Evolutionary conservation across 2,329 filamentous ascomycete species (phyloP), one percentile per base, ranked within the genome.

Genomic region (Diaporthe australafricana): DNA sequence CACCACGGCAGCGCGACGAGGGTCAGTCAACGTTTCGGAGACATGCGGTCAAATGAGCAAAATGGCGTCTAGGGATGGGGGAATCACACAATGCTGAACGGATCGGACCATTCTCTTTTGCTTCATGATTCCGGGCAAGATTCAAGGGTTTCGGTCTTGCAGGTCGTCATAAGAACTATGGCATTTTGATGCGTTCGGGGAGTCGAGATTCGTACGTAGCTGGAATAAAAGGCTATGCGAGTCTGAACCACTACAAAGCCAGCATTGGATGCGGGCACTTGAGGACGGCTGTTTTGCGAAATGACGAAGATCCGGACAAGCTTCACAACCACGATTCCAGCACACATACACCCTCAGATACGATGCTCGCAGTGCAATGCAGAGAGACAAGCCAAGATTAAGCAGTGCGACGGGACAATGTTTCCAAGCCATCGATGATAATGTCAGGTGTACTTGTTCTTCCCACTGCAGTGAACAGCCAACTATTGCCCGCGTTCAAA

Each of bases 401-500:
- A 50, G 30, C 30, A 22, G 45, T 27, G 45, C 27, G 60, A 65
- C 57, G 30, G 42, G 12, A 35, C 12, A 12, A n/a, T 22, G 42
- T 6, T 30, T 42, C 17, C 9, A 75, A 17, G 40, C 25, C 20
- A 8, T 17, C 12, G n/a, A 45, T 65, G 45, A 25, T 50, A 75
- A 75, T 77, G 74, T 75, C 71, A 25, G 56, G 53, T 62, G 72
- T 71, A 68, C 25, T n/a, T 50, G 8, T 27, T 74, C 53, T 65
- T 68, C 66, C 52, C 48, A 35, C 35, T 81, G 9, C 11, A 14
- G n/a, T 47, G 50, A 65, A 5, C 22, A 12, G 20, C 25, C 35
- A 22, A 20, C 27, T 55, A 88, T 79, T 92, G 90, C 7, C 96
- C 95, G 79, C 95, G 89, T 79, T 94, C 94, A 85, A 98, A 98